Evolutionary conservation across 176 grass and related monocot genomes (phyloP), one percentile per base, ranked within the genome.

Genomic region (Miscanthus lutarioriparius): DNA sequence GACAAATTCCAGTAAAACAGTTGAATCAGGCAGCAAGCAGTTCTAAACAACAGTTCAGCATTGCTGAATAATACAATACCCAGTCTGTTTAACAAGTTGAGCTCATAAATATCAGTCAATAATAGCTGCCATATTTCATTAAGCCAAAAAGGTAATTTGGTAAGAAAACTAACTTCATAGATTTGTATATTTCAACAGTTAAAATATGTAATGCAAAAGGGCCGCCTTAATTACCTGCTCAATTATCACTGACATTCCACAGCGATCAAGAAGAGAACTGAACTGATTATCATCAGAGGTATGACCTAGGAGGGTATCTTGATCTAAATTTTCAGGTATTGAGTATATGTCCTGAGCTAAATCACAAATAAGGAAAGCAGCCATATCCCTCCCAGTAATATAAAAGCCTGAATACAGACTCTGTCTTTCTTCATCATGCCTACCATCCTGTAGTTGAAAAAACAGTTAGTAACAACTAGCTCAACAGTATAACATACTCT

Each of bases 311-410:
- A 77, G 75, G 54, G 38, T 78, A 81, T 79, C 61, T 63, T 93
- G 84, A 73, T 63, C 82, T 22, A 70, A 41, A 76, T 70, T 61
- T 70, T 92, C 82, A 70, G 82, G 51, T 79, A 65, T 67, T 26
- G 69, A 75, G 30, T 78, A 79, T 70, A 78, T 78, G 62, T 86
- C 87, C 30, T 87, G 67, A 73, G 83, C 73, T 71, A 91, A 78
- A 72, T 83, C 90, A 85, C 81, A 82, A 67, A 88, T 84, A 74
- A 95, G 87, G 86, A 93, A 92, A 86, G 93, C 96, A 93, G 96
- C 91, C 93, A 98, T 98, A 82, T 98, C 96, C 73, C 96, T 95
- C 74, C 96, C 96, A 22, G 91, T 74, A 80, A 98, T 93, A 86
- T 87, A 90, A 90, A 98, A 98, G 23, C 91, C 87, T 82, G 96